These are phyloP conservation scores for Cerioporus squamosus DNA, from an alignment of 1,284 basidiomycete genomes.

Conservation along the genomic window DNA sequence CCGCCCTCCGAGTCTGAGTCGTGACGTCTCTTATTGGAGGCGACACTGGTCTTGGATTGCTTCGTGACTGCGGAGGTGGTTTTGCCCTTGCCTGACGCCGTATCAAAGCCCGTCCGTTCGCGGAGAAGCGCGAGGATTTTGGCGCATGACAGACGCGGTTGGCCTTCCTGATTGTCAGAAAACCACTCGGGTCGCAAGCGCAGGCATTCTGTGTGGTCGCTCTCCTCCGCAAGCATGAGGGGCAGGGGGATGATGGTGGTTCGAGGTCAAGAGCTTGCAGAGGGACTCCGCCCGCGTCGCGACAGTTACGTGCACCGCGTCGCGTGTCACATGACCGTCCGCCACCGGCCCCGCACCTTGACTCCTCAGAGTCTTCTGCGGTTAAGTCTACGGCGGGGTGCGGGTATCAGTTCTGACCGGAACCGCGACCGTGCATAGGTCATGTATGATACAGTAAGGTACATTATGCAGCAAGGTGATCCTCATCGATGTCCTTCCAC, in stretches of 20 bases:
- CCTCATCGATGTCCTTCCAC: no score
- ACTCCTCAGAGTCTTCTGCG: no score
- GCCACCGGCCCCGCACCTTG: no score
- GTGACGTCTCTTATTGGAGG: constrained; percentile 13
- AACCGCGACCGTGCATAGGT: no score
- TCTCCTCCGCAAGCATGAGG: constrained; percentile 15
- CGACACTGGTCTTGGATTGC: neutral
- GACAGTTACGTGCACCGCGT: constrained; percentile 10
- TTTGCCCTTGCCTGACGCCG: neutral
- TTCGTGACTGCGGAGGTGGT: neutral
- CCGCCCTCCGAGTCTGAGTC: neutral
- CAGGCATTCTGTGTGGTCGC: constrained; percentile 10
- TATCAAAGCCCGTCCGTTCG: neutral
- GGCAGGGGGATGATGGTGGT: constrained; percentile 8
- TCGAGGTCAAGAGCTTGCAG: neutral
- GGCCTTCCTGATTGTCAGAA: neutral
- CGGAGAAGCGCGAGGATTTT: constrained; percentile 7
- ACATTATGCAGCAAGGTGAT: no score
- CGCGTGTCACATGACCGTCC: constrained; percentile 15
- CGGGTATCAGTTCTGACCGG: no score
- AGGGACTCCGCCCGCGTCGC: neutral
- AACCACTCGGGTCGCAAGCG: neutral
- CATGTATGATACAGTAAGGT: neutral
- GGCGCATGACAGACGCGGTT: neutral
- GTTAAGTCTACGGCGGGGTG: neutral